Evolutionary conservation across 768 basidiomycete genomes (phyloP).

Genomic region (Serendipita vermifera): DNA sequence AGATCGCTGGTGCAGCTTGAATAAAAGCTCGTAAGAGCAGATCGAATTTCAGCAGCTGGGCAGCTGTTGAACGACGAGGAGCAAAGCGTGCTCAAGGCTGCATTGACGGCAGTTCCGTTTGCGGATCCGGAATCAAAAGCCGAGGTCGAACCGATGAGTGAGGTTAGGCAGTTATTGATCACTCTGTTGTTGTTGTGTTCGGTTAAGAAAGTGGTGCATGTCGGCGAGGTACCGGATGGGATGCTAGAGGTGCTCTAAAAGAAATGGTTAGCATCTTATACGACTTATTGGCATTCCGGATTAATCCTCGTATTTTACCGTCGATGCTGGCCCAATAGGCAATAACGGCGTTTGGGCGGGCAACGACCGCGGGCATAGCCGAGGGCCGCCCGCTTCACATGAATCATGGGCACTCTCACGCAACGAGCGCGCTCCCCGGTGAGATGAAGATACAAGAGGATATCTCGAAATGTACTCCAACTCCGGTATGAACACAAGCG

Average conservation of each 20-base stretch:
- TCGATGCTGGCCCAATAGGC: no score
- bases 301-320: no score
- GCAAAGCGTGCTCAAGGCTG: constrained; percentile 48
- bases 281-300: no score
- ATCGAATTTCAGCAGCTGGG: constrained; percentile 42
- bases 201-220: constrained; percentile 47
- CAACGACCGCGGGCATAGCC: no score
- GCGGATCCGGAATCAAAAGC: constrained; percentile 37
- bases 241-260: constrained; percentile 25
- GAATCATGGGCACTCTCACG: no score
- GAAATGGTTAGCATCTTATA: neutral
- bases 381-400: no score
- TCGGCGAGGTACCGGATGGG: constrained; percentile 46
- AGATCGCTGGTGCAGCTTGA: constrained; percentile 60
- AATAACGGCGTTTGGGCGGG: no score
- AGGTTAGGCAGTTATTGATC: constrained; percentile 46
- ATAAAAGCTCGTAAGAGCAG: constrained; percentile 56
- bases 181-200: constrained; percentile 46
- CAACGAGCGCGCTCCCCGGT: no score
- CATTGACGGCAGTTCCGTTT: constrained; percentile 32
- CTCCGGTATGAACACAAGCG: no score
- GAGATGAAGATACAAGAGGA: no score
- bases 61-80: constrained; percentile 36
- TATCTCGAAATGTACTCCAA: no score
- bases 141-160: constrained; percentile 35